phyloP scores from a whole-genome alignment of 139 green algal species.

The Nannochloris sp. region DNA sequence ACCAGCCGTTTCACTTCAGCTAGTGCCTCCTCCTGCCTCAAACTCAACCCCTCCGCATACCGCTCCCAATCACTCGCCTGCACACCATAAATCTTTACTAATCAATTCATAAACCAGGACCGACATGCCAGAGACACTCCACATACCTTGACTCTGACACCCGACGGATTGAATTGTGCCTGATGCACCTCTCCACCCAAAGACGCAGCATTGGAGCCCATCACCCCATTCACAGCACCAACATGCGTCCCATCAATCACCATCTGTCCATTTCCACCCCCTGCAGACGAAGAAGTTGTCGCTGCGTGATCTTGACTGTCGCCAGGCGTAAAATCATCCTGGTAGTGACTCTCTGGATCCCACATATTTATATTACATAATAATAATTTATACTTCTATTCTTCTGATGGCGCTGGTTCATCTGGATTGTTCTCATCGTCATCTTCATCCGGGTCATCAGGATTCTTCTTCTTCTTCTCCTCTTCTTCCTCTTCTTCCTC shows the following conservation, averaged over 20 bases:
- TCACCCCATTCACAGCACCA: too few relatives aligned
- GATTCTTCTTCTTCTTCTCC: conserved; percentile 70
- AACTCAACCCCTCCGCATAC: conserved; percentile 11
- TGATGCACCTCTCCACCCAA: too few relatives aligned
- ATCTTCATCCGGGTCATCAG: conserved; percentile 52
- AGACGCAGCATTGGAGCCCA: too few relatives aligned
- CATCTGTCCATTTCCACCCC: too few relatives aligned
- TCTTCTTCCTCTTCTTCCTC: conserved; percentile 80
- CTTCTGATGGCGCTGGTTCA: conserved; percentile 29
- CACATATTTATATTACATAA: neutral
- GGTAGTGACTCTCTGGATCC: too few relatives aligned
- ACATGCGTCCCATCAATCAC: too few relatives aligned
- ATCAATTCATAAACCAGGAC: neutral
- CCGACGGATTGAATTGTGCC: too few relatives aligned
- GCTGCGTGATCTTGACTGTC: too few relatives aligned
- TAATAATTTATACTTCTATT: conserved; percentile 13
- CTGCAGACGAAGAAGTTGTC: too few relatives aligned
- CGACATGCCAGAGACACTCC: neutral
- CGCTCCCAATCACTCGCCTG: conserved; percentile 2
- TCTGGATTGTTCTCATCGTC: conserved; percentile 41
- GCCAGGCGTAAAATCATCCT: too few relatives aligned
- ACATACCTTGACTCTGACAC: neutral
- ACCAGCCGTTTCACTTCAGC: conserved; percentile 4
- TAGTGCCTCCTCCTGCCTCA: conserved; percentile 9
- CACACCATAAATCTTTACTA: neutral